phyloP scores from a whole-genome alignment of 768 basidiomycete species.

The Serendipita sp. region DNA sequence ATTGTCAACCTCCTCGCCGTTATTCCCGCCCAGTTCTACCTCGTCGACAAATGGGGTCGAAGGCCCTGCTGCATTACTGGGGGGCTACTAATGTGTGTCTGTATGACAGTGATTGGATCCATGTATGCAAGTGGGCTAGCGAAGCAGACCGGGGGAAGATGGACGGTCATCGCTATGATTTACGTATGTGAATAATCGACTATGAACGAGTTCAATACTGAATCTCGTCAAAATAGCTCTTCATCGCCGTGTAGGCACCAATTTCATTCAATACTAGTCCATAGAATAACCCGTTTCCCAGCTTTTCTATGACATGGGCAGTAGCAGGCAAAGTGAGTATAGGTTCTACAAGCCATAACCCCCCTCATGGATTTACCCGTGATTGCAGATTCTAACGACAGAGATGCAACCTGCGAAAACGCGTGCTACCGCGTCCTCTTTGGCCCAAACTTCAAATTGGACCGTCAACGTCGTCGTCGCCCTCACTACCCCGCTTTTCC shows the following conservation, averaged over 20 bases:
- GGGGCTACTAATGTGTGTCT: conserved; percentile 24
- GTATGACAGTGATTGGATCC: conserved; percentile 28
- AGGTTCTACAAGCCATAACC: no score
- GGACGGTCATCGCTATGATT: conserved; percentile 30
- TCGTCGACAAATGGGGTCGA: conserved; percentile 26
- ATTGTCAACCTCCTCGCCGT: conserved; percentile 28
- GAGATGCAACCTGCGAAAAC: conserved; percentile 35
- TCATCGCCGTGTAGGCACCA: conserved; percentile 21
- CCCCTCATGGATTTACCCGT: conserved; percentile 8
- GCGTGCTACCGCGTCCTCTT: conserved; percentile 27
- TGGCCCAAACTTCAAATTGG: conserved; percentile 29
- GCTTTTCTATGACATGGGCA: conserved; percentile 29
- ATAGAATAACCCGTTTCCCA: neutral
- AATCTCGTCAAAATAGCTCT: conserved; percentile 14
- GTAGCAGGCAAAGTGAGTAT: conserved; percentile 16
- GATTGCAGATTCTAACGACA: conserved; percentile 23
- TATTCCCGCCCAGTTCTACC: conserved; percentile 23
- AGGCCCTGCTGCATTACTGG: conserved; percentile 28
- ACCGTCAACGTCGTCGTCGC: conserved; percentile 32
- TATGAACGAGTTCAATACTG: neutral
- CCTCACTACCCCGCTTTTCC: conserved; percentile 32
- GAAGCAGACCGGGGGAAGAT: conserved; percentile 20
- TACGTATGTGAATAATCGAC: conserved; percentile 15
- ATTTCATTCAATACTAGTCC: neutral
- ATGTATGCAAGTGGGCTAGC: conserved; percentile 27